Percentiles rank a stretch among this genome's conserved stretches.
Conservation (phyloP, 495 filamentous ascomycete genomes). For the Podospora australis region DNA sequence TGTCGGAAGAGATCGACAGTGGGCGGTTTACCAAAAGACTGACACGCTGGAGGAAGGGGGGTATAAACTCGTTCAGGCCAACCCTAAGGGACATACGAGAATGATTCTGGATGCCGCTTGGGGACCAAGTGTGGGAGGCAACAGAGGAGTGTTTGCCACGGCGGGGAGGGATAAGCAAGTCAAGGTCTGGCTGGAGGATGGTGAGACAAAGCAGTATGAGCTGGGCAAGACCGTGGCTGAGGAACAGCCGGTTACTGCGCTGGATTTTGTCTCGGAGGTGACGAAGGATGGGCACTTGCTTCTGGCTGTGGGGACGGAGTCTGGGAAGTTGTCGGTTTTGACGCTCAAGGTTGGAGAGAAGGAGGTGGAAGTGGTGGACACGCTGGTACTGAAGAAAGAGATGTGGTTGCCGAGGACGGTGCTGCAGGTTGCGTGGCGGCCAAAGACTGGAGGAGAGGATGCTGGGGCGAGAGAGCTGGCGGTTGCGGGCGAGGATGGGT, state of each 20-base stretch:
- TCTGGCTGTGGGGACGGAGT: conserved; percentile 64
- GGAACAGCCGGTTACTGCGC: conserved; percentile 61
- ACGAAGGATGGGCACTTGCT: conserved; percentile 37
- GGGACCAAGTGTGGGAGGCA: conserved; percentile 45
- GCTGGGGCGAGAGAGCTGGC: conserved; percentile 52
- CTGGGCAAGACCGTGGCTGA: conserved; percentile 17
- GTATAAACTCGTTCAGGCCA: conserved; percentile 53
- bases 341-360: conserved; percentile 25
- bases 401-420: conserved; percentile 65
- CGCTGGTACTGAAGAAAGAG: conserved; percentile 36
- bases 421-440: conserved; percentile 71
- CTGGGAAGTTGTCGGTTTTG: conserved; percentile 46
- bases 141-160: conserved; percentile 61
- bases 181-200: conserved; percentile 61
- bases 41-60: conserved; percentile 23
- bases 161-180: conserved; percentile 81
- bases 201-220: conserved; percentile 26
- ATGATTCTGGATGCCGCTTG: conserved; percentile 87
- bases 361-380: conserved; percentile 39
- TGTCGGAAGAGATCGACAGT: conserved; percentile 86
- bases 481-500: conserved; percentile 77
- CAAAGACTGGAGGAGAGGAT: conserved; percentile 26
- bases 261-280: conserved; percentile 53
- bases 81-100: conserved; percentile 78
- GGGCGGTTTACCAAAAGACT: conserved; percentile 65